Conservation (phyloP, 2,329 filamentous ascomycete genomes). For the Penicillium thymicola region DNA sequence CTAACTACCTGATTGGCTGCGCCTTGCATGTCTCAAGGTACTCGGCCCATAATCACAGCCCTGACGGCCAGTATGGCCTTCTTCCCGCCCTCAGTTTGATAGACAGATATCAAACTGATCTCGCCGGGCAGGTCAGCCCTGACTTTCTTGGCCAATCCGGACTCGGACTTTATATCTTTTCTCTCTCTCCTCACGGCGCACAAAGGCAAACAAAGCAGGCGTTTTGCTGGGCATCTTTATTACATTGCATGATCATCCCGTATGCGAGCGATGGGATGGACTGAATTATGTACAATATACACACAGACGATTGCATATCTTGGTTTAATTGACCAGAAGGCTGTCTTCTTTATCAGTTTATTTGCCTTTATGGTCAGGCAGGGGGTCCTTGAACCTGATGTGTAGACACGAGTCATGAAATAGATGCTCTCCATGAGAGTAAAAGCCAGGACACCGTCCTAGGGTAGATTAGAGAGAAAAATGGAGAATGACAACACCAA, state of each 20-base stretch:
- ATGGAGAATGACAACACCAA: conserved; percentile 9
- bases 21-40: neutral
- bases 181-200: conserved; percentile 23
- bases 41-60: too few relatives aligned
- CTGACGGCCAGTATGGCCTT: neutral
- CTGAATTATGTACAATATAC: conserved; percentile 25
- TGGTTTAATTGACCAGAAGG: conserved; percentile 11
- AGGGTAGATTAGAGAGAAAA: conserved; percentile 1
- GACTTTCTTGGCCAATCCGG: neutral
- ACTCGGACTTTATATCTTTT: conserved; percentile 8
- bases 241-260: conserved; percentile 20
- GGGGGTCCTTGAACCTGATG: neutral
- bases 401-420: neutral
- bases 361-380: neutral
- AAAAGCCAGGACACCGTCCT: neutral
- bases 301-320: conserved; percentile 15
- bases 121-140: neutral
- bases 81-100: neutral
- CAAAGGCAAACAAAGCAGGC: conserved; percentile 16
- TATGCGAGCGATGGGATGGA: conserved; percentile 13
- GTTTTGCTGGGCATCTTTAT: conserved; percentile 23
- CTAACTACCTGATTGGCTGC: neutral
- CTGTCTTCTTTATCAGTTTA: conserved; percentile 2
- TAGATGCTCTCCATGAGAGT: neutral
- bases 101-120: neutral